Conservation (phyloP, 192 early-diverging fungal genomes). For the Kickxella alabastrina region DNA sequence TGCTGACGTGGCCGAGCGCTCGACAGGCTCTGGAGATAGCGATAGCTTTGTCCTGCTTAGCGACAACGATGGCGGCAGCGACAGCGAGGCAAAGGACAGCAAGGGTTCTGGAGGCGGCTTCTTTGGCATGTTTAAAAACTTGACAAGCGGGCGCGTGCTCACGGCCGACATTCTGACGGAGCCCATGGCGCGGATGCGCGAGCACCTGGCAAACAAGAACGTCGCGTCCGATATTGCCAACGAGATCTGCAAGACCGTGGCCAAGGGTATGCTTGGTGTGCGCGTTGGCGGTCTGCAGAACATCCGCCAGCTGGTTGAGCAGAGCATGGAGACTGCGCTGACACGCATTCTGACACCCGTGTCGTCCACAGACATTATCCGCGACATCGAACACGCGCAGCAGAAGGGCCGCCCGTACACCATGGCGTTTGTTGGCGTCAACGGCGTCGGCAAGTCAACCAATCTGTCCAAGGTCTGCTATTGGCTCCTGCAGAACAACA, state of each 20-base stretch:
- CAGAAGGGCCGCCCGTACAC: slow-evolving; percentile 74
- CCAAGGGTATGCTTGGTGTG: slow-evolving; percentile 65
- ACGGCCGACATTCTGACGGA: slow-evolving; percentile 68
- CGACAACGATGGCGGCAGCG: slow-evolving; percentile 51
- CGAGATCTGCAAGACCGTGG: slow-evolving; percentile 79
- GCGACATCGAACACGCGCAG: slow-evolving; percentile 76
- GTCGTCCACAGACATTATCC: slow-evolving; percentile 85
- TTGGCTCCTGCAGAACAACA: slow-evolving; percentile 90
- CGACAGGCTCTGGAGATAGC: slow-evolving; percentile 50
- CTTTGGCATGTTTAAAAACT: slow-evolving; percentile 66
- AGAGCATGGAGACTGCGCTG: slow-evolving; percentile 79
- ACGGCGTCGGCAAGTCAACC: slow-evolving; percentile 92
- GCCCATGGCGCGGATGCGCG: slow-evolving; percentile 84
- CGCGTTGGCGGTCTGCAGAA: slow-evolving; percentile 74
- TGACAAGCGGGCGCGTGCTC: slow-evolving; percentile 70
- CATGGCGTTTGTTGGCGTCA: slow-evolving; percentile 92
- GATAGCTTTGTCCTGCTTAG: slow-evolving; percentile 49
- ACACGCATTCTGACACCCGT: slow-evolving; percentile 84
- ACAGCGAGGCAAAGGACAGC: slow-evolving; percentile 30
- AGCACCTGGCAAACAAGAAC: slow-evolving; percentile 89
- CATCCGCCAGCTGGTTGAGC: slow-evolving; percentile 66
- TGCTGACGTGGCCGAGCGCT: slow-evolving; percentile 59
- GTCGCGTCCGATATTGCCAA: slow-evolving; percentile 86
- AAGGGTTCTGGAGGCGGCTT: slow-evolving; percentile 42
- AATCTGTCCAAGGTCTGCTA: slow-evolving; percentile 94